phyloP scores from a whole-genome alignment of 331 rosid genomes.

The Arachis monticola region DNA sequence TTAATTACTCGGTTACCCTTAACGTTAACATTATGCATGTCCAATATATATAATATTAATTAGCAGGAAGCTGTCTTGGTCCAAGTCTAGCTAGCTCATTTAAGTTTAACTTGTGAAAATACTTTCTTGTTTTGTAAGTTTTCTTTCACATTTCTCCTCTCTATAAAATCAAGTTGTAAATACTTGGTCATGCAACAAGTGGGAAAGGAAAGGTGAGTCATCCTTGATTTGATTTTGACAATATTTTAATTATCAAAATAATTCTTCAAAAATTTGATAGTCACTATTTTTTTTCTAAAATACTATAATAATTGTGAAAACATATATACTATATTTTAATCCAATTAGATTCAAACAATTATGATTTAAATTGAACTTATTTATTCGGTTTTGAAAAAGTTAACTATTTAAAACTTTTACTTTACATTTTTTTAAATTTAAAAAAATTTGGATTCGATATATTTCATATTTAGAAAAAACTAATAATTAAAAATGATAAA shows the following conservation, averaged over 20 bases:
- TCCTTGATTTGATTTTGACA: neutral
- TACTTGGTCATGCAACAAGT: neutral
- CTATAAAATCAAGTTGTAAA: neutral
- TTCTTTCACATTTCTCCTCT: neutral
- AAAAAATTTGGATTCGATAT: no score
- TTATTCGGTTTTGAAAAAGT: no score
- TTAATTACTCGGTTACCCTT: slow-evolving; percentile 26
- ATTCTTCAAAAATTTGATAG: no score
- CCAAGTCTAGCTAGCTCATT: neutral
- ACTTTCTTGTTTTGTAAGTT: neutral
- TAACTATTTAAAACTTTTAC: no score
- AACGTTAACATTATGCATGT: neutral
- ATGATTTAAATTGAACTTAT: no score
- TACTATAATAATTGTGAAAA: no score
- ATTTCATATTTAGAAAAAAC: no score
- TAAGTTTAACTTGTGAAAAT: slow-evolving; percentile 44
- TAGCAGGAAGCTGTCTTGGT: slow-evolving; percentile 34
- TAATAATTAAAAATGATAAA: no score
- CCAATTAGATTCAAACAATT: neutral
- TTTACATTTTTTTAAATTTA: no score
- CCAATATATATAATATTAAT: neutral
- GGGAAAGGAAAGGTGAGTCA: neutral
- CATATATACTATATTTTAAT: no score
- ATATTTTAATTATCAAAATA: no score
- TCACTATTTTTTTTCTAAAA: no score